Base-by-base conservation (phyloP, 2,329 filamentous ascomycete genomes). In the Colletotrichum musae region DNA sequence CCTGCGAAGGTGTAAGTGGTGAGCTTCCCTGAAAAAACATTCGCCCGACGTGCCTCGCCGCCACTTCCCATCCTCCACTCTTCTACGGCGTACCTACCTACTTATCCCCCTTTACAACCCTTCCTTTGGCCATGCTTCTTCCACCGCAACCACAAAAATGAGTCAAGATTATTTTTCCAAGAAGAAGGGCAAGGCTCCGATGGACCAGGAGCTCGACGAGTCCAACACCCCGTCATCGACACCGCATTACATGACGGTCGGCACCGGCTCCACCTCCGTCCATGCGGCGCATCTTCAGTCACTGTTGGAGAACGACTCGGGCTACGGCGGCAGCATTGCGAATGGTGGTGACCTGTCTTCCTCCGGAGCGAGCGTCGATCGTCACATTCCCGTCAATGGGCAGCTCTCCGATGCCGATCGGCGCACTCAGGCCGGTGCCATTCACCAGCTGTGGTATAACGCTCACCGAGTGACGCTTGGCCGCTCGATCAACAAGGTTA, bases 371-470 rank as follows among this genome's bases (percentile, higher is more conserved):
- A 53, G 70, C 24, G 45, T 67, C 39, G 67, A 72, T 39, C 64
- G 63, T 12, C 72, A 71, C 32, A 61, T 73, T n/a, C 71, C 64
- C 18, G 57, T 48, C 51, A 67, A 71, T 52, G 64, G 61, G 36
- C 65, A 70, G 48, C 84, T 84, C 78, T 83, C 85, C 73, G 81
- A 84, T 50, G 78, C 81, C 51, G 76, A 80, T 68, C 82, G 84
- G 53, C 82, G 84, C 75, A 80, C 81, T 52, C 89, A 95, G 73
- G 92, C 94, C 45, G 93, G 92, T 77, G 94, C 97, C 80, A 90
- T 98, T 57, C 92, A 97, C 77, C 96, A 98, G 82, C 88, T 98
- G 73, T 94, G 93, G 86, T 98, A 97, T 83, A 98, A 98, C 80
- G 90, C 94, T 76, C 97, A 98, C 79, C 91, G 95, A 68, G 93